Percentiles rank a stretch among this genome's conserved stretches.
Evolutionary conservation across 1,284 basidiomycete species (phyloP).

Genomic region (Trametes versicolor): DNA sequence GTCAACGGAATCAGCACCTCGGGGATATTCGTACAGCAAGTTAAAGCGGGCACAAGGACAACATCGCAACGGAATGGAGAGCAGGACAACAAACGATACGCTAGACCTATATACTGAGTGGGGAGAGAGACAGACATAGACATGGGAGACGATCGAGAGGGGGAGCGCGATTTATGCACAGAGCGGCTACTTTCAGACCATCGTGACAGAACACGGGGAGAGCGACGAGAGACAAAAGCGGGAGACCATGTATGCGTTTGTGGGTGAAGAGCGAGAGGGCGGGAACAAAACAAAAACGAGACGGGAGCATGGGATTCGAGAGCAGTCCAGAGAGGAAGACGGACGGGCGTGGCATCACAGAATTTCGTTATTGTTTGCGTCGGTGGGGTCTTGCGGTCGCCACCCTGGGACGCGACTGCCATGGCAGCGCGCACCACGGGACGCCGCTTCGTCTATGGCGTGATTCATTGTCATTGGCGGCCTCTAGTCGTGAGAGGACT

Average conservation of each 20-base stretch:
- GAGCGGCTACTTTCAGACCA: background rate
- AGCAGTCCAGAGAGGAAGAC: background rate
- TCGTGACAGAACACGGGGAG: background rate
- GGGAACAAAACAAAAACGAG: background rate
- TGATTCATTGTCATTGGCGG: background rate
- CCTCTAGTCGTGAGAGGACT: conserved; percentile 26
- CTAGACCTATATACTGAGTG: background rate
- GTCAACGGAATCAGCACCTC: conserved; percentile 1
- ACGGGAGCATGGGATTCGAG: background rate
- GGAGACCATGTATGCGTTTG: background rate
- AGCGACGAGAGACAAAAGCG: background rate
- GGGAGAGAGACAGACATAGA: background rate
- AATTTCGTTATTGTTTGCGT: conserved; percentile 1
- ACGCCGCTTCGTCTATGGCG: conserved; percentile 9
- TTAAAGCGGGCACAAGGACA: conserved; percentile 5
- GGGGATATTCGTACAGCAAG: conserved; percentile 22
- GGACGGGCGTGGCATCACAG: background rate
- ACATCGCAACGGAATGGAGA: conserved; percentile 13
- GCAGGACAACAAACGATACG: conserved; percentile 3
- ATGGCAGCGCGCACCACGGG: conserved; percentile 16
- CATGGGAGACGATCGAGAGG: background rate
- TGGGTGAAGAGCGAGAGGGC: background rate
- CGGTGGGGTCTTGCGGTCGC: background rate
- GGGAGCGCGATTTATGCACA: background rate
- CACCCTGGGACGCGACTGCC: conserved; percentile 13